Conservation (phyloP, 805 yeast genomes). For the Kodamaea laetipori region DNA sequence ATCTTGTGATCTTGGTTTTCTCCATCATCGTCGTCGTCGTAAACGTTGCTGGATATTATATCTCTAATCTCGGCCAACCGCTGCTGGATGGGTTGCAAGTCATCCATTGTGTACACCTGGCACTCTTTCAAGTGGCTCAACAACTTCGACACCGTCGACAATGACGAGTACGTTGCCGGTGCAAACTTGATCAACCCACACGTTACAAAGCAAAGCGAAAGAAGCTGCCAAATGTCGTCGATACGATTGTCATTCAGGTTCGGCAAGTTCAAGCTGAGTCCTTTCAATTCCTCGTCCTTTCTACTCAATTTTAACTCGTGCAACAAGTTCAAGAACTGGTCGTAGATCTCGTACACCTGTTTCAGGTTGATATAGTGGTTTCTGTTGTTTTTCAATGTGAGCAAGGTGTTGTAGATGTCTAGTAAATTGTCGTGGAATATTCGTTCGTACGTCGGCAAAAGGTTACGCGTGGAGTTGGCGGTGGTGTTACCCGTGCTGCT, state of each 20-base stretch:
- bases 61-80: slow-evolving; percentile 69
- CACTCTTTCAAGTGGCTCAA: slow-evolving; percentile 81
- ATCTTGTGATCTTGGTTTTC: slow-evolving; percentile 16
- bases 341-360: slow-evolving; percentile 64
- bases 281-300: slow-evolving; percentile 45
- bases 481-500: neutral
- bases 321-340: slow-evolving; percentile 54
- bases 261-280: slow-evolving; percentile 40
- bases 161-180: slow-evolving; percentile 90
- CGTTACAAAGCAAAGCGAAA: slow-evolving; percentile 84
- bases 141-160: slow-evolving; percentile 82
- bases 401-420: slow-evolving; percentile 29
- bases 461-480: slow-evolving; percentile 10
- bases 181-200: slow-evolving; percentile 90
- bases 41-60: slow-evolving; percentile 47
- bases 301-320: slow-evolving; percentile 57
- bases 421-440: slow-evolving; percentile 31
- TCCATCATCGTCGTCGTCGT: slow-evolving; percentile 17
- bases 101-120: slow-evolving; percentile 80
- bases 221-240: slow-evolving; percentile 87
- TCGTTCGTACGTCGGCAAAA: slow-evolving; percentile 41
- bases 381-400: slow-evolving; percentile 59
- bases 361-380: slow-evolving; percentile 64
- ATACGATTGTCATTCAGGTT: slow-evolving; percentile 68
- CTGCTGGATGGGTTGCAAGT: slow-evolving; percentile 72